Percentiles rank a stretch among this genome's conserved stretches.
phyloP scores from a whole-genome alignment of 495 filamentous ascomycete genomes.

The Penicillium verhagenii region DNA sequence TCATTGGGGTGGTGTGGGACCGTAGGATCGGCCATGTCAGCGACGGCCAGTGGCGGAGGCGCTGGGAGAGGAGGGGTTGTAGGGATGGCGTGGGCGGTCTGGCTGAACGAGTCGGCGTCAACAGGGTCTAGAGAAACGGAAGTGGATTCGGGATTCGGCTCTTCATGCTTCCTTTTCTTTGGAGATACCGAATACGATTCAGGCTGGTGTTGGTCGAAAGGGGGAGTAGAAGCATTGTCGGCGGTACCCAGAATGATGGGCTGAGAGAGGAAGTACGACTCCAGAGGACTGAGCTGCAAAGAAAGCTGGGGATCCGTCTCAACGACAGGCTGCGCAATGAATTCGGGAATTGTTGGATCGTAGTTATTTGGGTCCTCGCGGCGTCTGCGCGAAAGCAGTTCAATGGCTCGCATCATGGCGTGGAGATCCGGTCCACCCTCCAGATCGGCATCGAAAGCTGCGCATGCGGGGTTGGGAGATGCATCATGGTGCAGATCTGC shows the following conservation, averaged over 20 bases:
- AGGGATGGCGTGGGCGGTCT: neutral
- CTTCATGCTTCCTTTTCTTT: slow-evolving; percentile 24
- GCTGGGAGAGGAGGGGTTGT: slow-evolving; percentile 10
- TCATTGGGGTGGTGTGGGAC: slow-evolving; percentile 2
- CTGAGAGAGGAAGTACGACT: slow-evolving; percentile 38
- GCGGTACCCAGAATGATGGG: neutral
- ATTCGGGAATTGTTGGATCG: neutral
- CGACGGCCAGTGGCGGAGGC: slow-evolving; percentile 13
- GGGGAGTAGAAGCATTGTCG: neutral
- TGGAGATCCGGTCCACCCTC: slow-evolving; percentile 78
- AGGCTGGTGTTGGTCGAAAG: neutral
- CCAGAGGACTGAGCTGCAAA: slow-evolving; percentile 29
- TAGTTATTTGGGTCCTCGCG: slow-evolving; percentile 21
- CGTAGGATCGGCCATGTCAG: neutral
- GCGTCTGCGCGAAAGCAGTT: slow-evolving; percentile 75
- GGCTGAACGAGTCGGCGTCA: neutral
- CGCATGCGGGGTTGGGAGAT: slow-evolving; percentile 30
- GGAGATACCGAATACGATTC: slow-evolving; percentile 5
- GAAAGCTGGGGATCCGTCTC: slow-evolving; percentile 14
- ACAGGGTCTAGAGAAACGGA: neutral
- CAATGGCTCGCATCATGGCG: slow-evolving; percentile 81
- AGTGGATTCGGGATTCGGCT: slow-evolving; percentile 14
- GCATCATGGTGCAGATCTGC: slow-evolving; percentile 18
- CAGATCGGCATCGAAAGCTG: slow-evolving; percentile 30
- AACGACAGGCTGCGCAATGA: neutral